These are phyloP conservation scores for Colletotrichum orchidophilum DNA, from an alignment of 2,329 filamentous ascomycete species.

Conservation along the genomic window DNA sequence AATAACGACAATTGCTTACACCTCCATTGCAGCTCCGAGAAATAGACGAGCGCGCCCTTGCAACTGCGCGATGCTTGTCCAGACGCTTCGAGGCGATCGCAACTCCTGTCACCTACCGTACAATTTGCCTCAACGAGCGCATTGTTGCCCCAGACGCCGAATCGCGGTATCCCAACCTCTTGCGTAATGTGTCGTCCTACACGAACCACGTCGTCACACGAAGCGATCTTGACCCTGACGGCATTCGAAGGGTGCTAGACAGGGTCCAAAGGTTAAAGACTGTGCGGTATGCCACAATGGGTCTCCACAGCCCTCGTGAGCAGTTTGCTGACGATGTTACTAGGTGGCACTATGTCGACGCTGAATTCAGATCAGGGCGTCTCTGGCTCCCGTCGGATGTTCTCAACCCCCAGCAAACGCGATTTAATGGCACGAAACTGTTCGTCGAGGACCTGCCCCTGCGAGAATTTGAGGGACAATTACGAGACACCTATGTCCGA, in stretches of 20 bases:
- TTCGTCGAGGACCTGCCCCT: conserved; percentile 54
- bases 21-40: conserved; percentile 47
- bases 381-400: conserved; percentile 52
- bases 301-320: neutral
- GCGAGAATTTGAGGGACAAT: conserved; percentile 45
- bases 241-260: conserved; percentile 47
- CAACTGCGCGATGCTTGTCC: conserved; percentile 48
- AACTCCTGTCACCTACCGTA: conserved; percentile 53
- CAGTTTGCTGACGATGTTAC: neutral
- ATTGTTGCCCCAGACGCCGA: conserved; percentile 49
- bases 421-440: conserved; percentile 43
- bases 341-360: conserved; percentile 52
- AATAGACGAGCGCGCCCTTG: conserved; percentile 46
- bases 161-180: conserved; percentile 42
- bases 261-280: conserved; percentile 48
- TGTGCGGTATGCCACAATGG: conserved; percentile 46
- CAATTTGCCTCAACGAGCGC: conserved; percentile 47
- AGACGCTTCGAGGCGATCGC: conserved; percentile 51
- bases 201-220: conserved; percentile 52
- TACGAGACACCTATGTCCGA: conserved; percentile 47
- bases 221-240: conserved; percentile 50
- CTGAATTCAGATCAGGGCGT: conserved; percentile 39
- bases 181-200: conserved; percentile 47
- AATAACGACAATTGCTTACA: conserved; percentile 19
- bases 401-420: conserved; percentile 43